Evolutionary conservation across 768 basidiomycete species (phyloP).

Genomic region (Trametes maxima): DNA sequence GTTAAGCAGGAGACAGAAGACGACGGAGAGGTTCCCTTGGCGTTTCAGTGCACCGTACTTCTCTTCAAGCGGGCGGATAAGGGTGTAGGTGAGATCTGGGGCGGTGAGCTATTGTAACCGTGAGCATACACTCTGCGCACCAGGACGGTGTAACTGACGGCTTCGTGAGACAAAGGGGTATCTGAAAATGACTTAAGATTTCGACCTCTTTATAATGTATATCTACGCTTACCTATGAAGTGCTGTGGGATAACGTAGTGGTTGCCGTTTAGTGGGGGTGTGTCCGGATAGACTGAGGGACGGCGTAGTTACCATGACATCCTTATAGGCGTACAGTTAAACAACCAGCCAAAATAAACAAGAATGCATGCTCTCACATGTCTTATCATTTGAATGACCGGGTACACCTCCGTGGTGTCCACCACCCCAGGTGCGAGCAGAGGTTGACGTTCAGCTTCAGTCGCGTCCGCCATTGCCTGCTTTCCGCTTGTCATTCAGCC

Average conservation of each 20-base stretch:
- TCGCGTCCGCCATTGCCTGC: conserved; percentile 15
- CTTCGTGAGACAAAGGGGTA: conserved; percentile 81
- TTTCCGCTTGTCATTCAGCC: conserved; percentile 12
- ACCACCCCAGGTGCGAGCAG: conserved; percentile 54
- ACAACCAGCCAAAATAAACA: conserved; percentile 23
- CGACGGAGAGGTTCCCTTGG: conserved; percentile 76
- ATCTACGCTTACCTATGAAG: conserved; percentile 58
- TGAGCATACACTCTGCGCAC: conserved; percentile 1
- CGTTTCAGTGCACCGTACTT: conserved; percentile 79
- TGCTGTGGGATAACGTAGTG: conserved; percentile 42
- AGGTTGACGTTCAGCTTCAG: conserved; percentile 38
- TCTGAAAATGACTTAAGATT: conserved; percentile 45
- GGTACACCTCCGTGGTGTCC: conserved; percentile 68
- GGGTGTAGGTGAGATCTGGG: conserved; percentile 89
- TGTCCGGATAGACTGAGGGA: not conserved
- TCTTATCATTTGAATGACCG: conserved; percentile 79
- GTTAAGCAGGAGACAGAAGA: conserved; percentile 89
- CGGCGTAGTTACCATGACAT: conserved; percentile 53
- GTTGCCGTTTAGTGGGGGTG: not conserved
- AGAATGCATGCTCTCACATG: conserved; percentile 42
- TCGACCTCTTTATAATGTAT: not conserved
- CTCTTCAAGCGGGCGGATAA: conserved; percentile 84
- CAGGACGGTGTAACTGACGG: conserved; percentile 47
- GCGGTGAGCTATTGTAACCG: conserved; percentile 60
- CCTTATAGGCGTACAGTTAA: conserved; percentile 42